These are phyloP conservation scores for Nephelium lappaceum DNA, from an alignment of 345 rosid genomes.

Conservation along the genomic window DNA sequence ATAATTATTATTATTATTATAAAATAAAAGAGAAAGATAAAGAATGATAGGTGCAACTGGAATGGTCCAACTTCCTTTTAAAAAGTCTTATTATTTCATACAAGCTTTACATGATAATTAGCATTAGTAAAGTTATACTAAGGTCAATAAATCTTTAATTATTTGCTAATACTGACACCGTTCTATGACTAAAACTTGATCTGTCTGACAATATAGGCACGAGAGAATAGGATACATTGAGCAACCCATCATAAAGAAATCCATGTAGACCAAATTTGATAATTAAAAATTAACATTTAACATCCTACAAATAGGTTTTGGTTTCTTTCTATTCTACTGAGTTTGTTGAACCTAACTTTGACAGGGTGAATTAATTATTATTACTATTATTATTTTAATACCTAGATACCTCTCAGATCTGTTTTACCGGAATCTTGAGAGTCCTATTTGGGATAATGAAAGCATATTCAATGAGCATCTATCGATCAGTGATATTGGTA, in stretches of 20 bases:
- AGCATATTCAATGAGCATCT: slow-evolving; percentile 1
- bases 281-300: not conserved
- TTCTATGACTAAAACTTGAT: not conserved
- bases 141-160: slow-evolving; percentile 1
- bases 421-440: too few species aligned
- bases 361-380: not conserved
- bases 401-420: not conserved
- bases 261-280: not conserved
- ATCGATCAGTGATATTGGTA: not conserved
- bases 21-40: not conserved
- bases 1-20: too few species aligned
- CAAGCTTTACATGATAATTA: not conserved
- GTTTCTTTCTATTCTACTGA: not conserved
- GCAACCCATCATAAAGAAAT: not conserved
- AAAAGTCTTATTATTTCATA: slow-evolving; percentile 1
- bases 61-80: not conserved
- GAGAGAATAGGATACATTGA: not conserved
- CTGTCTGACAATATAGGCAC: slow-evolving; percentile 1
- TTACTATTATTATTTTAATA: not conserved
- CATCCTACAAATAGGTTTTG: not conserved
- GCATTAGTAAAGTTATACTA: not conserved
- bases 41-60: not conserved
- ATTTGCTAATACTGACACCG: not conserved
- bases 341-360: slow-evolving; percentile 8
- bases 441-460: not conserved